phyloP scores from a whole-genome alignment of 495 filamentous ascomycete genomes.

The Aspergillus asperescens region DNA sequence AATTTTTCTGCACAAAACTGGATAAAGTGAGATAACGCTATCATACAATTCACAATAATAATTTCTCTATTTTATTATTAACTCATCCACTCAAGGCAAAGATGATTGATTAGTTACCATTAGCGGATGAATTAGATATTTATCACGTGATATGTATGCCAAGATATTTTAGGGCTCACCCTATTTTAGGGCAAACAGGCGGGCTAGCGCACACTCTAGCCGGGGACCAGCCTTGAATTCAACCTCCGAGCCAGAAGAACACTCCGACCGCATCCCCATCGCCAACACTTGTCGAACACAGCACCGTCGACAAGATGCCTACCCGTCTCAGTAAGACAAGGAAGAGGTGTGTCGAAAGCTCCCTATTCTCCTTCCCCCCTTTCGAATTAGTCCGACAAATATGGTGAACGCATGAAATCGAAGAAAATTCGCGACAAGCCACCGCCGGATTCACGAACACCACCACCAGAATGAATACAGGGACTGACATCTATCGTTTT shows the following conservation, averaged over 20 bases:
- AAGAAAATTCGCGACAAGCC: background rate
- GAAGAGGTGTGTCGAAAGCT: constrained; percentile 63
- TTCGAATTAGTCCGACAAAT: constrained; percentile 10
- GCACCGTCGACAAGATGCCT: constrained; percentile 62
- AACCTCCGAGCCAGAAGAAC: constrained; percentile 36
- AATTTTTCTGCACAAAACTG: constrained; percentile 28
- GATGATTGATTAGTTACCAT: no score
- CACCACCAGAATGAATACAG: constrained; percentile 10
- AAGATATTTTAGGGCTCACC: constrained; percentile 18
- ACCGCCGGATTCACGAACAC: background rate
- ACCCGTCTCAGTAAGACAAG: constrained; percentile 76
- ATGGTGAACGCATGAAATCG: constrained; percentile 16
- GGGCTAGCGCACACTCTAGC: constrained; percentile 43
- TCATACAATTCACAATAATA: no score
- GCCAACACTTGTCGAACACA: constrained; percentile 44
- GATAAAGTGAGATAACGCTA: no score
- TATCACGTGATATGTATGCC: constrained; percentile 17
- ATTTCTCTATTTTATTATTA: no score
- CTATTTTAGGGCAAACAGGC: constrained; percentile 33
- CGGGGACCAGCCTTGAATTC: constrained; percentile 37
- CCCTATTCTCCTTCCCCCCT: constrained; percentile 15
- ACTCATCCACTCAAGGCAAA: no score
- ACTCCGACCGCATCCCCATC: constrained; percentile 37
- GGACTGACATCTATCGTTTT: constrained; percentile 25
- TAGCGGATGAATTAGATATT: background rate